These are phyloP conservation scores for Rhizopus arrhizus DNA, from an alignment of 371 early-diverging fungal genomes.

Conservation along the genomic window DNA sequence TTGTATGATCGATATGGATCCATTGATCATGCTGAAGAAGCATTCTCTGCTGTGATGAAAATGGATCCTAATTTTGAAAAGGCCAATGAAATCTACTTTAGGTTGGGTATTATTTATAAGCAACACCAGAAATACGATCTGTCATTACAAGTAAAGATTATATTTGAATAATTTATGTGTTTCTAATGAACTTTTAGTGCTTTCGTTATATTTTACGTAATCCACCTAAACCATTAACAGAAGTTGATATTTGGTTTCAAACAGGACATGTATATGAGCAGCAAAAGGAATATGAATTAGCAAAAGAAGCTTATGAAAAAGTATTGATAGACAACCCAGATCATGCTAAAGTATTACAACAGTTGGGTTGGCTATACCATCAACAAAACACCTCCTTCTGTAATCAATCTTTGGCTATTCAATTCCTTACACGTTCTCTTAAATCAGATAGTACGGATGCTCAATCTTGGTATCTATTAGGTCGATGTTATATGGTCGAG, in stretches of 20 bases:
- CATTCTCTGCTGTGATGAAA: slow-evolving; percentile 83
- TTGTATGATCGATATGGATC: slow-evolving; percentile 72
- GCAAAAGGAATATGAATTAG: slow-evolving; percentile 54
- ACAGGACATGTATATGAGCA: too few relatives aligned
- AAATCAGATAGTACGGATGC: slow-evolving; percentile 85
- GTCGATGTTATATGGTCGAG: slow-evolving; percentile 93
- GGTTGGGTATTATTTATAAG: slow-evolving; percentile 94
- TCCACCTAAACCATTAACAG: too few relatives aligned
- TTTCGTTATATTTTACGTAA: too few relatives aligned
- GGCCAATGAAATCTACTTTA: slow-evolving; percentile 93
- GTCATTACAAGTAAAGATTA: slow-evolving; percentile 65
- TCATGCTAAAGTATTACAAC: slow-evolving; percentile 92
- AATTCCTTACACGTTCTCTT: slow-evolving; percentile 75
- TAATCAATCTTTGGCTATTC: slow-evolving; percentile 85
- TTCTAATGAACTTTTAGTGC: too few relatives aligned
- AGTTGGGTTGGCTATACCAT: slow-evolving; percentile 93
- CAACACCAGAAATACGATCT: slow-evolving; percentile 85
- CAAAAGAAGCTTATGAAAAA: slow-evolving; percentile 90
- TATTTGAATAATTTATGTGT: too few relatives aligned
- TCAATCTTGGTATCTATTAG: slow-evolving; percentile 91
- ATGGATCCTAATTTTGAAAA: slow-evolving; percentile 89
- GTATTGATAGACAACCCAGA: slow-evolving; percentile 84
- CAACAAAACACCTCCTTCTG: slow-evolving; percentile 73
- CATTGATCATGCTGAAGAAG: slow-evolving; percentile 93
- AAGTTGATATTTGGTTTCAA: too few relatives aligned